phyloP scores from a whole-genome alignment of 768 basidiomycete genomes.

The Xerocomellus amylosporus region DNA sequence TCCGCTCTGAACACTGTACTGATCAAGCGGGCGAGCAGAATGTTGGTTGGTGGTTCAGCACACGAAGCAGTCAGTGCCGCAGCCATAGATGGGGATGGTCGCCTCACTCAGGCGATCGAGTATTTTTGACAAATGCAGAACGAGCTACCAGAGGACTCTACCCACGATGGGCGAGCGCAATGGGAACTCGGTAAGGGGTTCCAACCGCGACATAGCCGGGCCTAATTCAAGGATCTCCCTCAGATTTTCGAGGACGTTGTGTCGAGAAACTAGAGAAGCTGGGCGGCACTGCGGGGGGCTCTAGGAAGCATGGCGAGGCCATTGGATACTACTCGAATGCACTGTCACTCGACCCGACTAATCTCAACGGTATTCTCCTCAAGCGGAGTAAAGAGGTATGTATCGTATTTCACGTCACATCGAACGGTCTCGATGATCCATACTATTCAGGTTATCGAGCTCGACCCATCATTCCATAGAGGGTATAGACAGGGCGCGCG shows the following conservation, averaged over 20 bases:
- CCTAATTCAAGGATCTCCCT: background rate
- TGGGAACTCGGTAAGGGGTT: conserved; percentile 1
- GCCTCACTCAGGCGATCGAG: background rate
- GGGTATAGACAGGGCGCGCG: background rate
- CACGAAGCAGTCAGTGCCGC: background rate
- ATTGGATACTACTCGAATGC: background rate
- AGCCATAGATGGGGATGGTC: background rate
- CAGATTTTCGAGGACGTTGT: conserved; percentile 4
- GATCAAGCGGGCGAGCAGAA: background rate
- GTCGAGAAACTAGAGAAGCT: background rate
- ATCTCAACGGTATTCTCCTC: background rate
- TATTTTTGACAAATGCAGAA: background rate
- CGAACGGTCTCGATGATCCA: too few relatives aligned
- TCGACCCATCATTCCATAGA: too few relatives aligned
- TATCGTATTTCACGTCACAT: background rate
- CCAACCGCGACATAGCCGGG: accelerated
- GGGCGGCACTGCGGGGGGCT: background rate
- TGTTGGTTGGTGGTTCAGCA: background rate
- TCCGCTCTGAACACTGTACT: background rate
- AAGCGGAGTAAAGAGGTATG: conserved; percentile 8
- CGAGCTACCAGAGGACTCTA: background rate
- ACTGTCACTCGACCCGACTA: background rate
- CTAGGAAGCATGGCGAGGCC: background rate
- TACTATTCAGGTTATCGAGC: too few relatives aligned
- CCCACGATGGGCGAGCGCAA: background rate